A percentile compares a stretch with the other conserved stretches of the same genome.
These are phyloP conservation scores for Trichoderma hamatum DNA, from an alignment of 2,329 filamentous ascomycete genomes.

Conservation along the genomic window DNA sequence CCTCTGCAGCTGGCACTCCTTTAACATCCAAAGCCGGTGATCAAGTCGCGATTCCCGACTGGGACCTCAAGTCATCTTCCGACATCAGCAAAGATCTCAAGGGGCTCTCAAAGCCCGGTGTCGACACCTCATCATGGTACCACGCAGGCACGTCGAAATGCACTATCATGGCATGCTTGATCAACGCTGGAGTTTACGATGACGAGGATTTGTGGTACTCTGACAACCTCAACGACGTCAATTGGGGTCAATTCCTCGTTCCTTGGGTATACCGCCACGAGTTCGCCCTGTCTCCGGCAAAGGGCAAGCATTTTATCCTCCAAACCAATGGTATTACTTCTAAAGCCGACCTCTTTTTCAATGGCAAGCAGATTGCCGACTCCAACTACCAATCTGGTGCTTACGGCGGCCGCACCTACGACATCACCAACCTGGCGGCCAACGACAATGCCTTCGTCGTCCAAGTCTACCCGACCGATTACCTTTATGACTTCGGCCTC, in stretches of 20 bases:
- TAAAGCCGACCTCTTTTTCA: constrained; percentile 62
- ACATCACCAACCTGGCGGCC: constrained; percentile 51
- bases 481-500: constrained; percentile 60
- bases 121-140: constrained; percentile 56
- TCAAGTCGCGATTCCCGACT: constrained; percentile 45
- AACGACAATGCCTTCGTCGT: constrained; percentile 56
- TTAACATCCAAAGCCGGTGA: constrained; percentile 37
- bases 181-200: constrained; percentile 55
- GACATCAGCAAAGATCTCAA: constrained; percentile 41
- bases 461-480: constrained; percentile 60
- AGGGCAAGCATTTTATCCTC: constrained; percentile 52
- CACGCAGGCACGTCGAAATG: constrained; percentile 49
- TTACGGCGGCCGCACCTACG: constrained; percentile 59
- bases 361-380: constrained; percentile 55
- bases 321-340: constrained; percentile 63
- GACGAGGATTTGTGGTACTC: constrained; percentile 61
- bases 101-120: constrained; percentile 46
- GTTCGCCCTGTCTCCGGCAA: constrained; percentile 44
- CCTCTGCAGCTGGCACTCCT: constrained; percentile 13
- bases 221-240: constrained; percentile 47
- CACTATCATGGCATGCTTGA: constrained; percentile 60
- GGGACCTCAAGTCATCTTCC: constrained; percentile 54
- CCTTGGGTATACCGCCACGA: constrained; percentile 64
- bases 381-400: constrained; percentile 56
- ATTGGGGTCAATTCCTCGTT: constrained; percentile 51